These are phyloP conservation scores for Colletotrichum musicola DNA, from an alignment of 2,329 filamentous ascomycete species.

Conservation along the genomic window DNA sequence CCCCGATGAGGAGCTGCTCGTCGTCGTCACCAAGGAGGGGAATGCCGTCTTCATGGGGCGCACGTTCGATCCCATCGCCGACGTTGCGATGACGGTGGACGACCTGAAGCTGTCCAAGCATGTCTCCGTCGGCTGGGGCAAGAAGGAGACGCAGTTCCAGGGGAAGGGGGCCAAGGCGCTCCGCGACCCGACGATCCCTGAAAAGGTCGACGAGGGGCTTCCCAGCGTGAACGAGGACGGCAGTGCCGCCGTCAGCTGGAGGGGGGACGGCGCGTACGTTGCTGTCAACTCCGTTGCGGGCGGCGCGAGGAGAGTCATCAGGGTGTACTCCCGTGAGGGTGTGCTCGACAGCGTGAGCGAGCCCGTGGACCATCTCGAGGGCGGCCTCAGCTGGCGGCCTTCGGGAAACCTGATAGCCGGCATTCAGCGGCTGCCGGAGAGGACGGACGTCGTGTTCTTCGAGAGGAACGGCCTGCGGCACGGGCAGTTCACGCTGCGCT, in stretches of 20 bases:
- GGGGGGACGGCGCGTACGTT: conserved; percentile 92
- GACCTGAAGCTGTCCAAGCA: conserved; percentile 91
- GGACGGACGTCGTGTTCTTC: conserved; percentile 91
- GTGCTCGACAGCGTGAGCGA: conserved; percentile 93
- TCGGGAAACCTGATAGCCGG: conserved; percentile 91
- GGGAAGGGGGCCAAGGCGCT: conserved; percentile 88
- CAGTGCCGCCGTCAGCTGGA: conserved; percentile 84
- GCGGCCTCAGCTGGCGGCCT: conserved; percentile 89
- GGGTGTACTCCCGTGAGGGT: conserved; percentile 92
- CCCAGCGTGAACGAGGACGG: conserved; percentile 81
- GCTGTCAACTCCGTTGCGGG: conserved; percentile 85
- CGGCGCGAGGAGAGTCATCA: conserved; percentile 79
- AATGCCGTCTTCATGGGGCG: conserved; percentile 94
- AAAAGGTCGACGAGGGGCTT: conserved; percentile 87
- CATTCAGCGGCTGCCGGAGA: conserved; percentile 77
- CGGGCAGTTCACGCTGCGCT: conserved; percentile 88
- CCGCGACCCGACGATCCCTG: conserved; percentile 93
- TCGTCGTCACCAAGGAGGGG: conserved; percentile 82
- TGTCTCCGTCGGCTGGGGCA: conserved; percentile 98
- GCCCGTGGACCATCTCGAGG: conserved; percentile 92
- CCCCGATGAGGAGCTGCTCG: conserved; percentile 91
- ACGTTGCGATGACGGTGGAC: conserved; percentile 77
- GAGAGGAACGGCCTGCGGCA: conserved; percentile 98
- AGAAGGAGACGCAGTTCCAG: conserved; percentile 97
- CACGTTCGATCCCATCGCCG: conserved; percentile 85